Evolutionary conservation across 805 yeast species (phyloP).

Genomic region (Novakomyces olei): DNA sequence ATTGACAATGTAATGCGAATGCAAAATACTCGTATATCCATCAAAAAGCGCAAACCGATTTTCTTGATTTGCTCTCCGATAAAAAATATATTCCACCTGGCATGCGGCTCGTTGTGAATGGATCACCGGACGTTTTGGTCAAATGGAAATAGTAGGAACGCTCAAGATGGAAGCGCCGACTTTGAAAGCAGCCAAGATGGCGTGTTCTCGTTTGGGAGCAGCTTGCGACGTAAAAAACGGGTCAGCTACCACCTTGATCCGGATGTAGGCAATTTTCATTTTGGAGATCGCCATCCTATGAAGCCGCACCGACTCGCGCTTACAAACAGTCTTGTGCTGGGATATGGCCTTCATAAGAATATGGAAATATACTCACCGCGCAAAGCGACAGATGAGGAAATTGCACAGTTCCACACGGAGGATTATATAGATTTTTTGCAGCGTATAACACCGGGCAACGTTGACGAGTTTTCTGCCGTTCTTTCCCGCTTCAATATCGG

Average conservation of each 20-base stretch:
- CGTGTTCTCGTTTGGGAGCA: constrained; percentile 93
- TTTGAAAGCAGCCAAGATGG: constrained; percentile 39
- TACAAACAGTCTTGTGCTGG: constrained; percentile 73
- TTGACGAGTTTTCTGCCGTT: constrained; percentile 7
- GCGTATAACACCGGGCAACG: constrained; percentile 10
- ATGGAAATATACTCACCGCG: constrained; percentile 82
- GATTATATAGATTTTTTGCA: constrained; percentile 67
- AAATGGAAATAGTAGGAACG: no score
- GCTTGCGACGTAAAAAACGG: no score
- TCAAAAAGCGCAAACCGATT: no score
- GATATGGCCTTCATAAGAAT: constrained; percentile 63
- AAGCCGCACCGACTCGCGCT: constrained; percentile 88
- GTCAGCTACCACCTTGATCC: constrained; percentile 61
- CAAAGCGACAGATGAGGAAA: constrained; percentile 11
- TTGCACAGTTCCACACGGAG: constrained; percentile 77
- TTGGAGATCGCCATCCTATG: constrained; percentile 68
- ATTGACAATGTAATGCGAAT: no score
- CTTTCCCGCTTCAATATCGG: constrained; percentile 61
- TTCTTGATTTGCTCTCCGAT: no score
- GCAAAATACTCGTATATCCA: no score
- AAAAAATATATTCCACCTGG: no score
- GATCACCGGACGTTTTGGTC: no score
- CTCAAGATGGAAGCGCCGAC: no score
- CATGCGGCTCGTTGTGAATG: not conserved
- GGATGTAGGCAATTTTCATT: constrained; percentile 4